Evolutionary conservation across 768 basidiomycete species (phyloP), one percentile per base, ranked within the genome.

Genomic region (Cystofilobasidium macerans): DNA sequence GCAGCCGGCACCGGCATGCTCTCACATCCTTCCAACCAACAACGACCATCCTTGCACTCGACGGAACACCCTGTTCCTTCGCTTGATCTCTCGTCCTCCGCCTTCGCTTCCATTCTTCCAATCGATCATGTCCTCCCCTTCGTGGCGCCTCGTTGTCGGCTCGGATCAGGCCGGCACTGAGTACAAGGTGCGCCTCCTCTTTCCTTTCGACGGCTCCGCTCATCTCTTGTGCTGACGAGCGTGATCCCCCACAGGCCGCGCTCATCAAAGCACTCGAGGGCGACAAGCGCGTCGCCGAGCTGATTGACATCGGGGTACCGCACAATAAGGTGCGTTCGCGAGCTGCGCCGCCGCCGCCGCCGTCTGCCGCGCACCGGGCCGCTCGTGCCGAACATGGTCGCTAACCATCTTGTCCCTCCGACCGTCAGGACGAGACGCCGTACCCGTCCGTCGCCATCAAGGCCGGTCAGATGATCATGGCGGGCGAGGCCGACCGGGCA

Each of bases 371-470:
- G 9, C 30, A 24, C 30, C n/a, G 30, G n/a, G 11, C 51, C 30
- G n/a, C 51, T 8, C 51, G 45, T n/a, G n/a, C n/a, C n/a, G n/a
- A n/a, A n/a, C n/a, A n/a, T n/a, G n/a, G n/a, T n/a, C n/a, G 47
- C 47, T 48, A 8, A 51, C n/a, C 48, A 22, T 20, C 48, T 51
- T 9, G 13, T 24, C 28, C 74, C 24, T 66, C 71, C 42, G 66
- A 68, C 45, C 65, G 63, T 33, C 47, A 63, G 16, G 71, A 71
- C 64, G 72, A 74, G 67, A 75, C 73, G 14, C 71, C 73, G 22
- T 76, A 76, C 64, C 75, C 75, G 1, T 71, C 71, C 64, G 69
- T 74, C 28, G 75, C 71, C 12, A 72, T 76, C 26, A 73, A 70
- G 28, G 74, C 73, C 0, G 75, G 73, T n/a, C 68, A 68, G 68